phyloP scores from a whole-genome alignment of 768 basidiomycete genomes.

The Terana coerulea region DNA sequence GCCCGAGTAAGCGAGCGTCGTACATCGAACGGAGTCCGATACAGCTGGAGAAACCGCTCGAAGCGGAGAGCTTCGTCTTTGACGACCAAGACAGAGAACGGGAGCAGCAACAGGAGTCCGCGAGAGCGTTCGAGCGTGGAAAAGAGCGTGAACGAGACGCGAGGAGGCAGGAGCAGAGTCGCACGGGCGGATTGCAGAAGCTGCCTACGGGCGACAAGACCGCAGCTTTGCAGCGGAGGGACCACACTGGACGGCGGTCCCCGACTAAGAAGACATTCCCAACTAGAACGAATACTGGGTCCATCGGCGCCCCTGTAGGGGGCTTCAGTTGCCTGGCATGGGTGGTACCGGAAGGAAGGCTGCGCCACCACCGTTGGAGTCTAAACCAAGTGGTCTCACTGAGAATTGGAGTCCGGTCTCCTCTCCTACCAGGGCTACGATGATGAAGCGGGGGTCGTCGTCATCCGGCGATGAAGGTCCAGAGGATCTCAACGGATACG shows the following conservation, averaged over 20 bases:
- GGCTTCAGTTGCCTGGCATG: slow-evolving; percentile 15
- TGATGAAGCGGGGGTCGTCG: slow-evolving; percentile 29
- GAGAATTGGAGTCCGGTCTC: slow-evolving; percentile 49
- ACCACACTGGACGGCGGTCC: background rate
- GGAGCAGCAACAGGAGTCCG: background rate
- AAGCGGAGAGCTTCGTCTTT: slow-evolving; percentile 20
- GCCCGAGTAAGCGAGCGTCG: slow-evolving; percentile 71
- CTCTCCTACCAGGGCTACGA: slow-evolving; percentile 2
- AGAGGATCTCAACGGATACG: slow-evolving; percentile 38
- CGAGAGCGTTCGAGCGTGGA: background rate
- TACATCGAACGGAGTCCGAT: slow-evolving; percentile 48
- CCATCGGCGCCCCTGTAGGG: background rate
- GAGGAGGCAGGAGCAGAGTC: background rate
- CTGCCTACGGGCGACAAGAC: background rate
- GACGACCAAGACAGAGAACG: background rate
- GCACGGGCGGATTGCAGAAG: background rate
- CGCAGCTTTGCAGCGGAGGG: no score
- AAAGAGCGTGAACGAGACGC: slow-evolving; percentile 1
- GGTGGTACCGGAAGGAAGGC: slow-evolving; percentile 9
- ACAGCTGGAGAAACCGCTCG: slow-evolving; percentile 26
- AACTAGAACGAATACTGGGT: background rate
- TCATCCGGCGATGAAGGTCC: slow-evolving; percentile 57
- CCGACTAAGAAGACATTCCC: slow-evolving; percentile 7
- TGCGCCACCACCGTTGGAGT: slow-evolving; percentile 13
- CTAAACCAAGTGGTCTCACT: slow-evolving; percentile 27